Conservation (phyloP, 169 alveolate species). For the Plasmodium gonderi region DNA sequence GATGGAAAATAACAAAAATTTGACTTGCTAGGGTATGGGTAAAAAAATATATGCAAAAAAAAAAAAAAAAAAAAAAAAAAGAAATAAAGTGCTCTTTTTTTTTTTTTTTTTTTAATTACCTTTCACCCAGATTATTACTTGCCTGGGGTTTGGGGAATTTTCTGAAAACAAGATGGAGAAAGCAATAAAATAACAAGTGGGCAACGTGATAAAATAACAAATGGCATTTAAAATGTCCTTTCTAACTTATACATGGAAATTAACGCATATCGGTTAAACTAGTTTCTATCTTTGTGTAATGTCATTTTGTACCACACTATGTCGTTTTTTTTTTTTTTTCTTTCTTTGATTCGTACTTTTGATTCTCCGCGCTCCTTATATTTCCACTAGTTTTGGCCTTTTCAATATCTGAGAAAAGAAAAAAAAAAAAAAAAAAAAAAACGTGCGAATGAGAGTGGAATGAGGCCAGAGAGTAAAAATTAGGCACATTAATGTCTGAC, state of each 20-base stretch:
- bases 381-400: slow-evolving; percentile 29
- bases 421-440: too few species aligned
- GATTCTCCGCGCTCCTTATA: background rate
- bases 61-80: too few species aligned
- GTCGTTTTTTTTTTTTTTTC: background rate
- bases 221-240: background rate
- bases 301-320: background rate
- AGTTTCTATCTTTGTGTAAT: background rate
- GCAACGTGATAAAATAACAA: background rate
- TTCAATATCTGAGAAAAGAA: slow-evolving; percentile 25
- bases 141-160: background rate
- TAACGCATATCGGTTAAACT: background rate
- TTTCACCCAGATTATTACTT: background rate
- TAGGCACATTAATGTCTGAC: background rate
- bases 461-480: background rate
- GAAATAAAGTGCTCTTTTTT: too few species aligned
- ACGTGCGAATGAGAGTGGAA: background rate
- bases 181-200: background rate
- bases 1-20: too few species aligned
- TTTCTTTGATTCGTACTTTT: background rate
- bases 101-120: background rate
- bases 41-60: too few species aligned
- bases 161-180: background rate
- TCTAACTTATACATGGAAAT: background rate
- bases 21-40: too few species aligned